phyloP scores from a whole-genome alignment of 352 stramenopile species.

The Globisporangium parvum region DNA sequence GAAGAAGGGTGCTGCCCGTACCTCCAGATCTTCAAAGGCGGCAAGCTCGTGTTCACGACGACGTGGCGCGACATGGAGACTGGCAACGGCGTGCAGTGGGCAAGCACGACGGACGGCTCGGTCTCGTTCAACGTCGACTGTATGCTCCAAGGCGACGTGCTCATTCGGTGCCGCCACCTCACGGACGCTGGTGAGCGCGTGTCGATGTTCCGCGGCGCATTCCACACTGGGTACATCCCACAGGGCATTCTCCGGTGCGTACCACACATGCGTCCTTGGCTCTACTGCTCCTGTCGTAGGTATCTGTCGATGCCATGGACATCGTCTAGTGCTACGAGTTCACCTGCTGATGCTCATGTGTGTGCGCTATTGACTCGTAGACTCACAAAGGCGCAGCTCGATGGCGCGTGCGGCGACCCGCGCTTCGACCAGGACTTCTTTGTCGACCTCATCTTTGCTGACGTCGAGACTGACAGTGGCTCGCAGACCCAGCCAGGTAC shows the following conservation, averaged over 20 bases:
- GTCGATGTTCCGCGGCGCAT: slow-evolving; percentile 97
- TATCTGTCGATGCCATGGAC: no score
- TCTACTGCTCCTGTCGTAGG: no score
- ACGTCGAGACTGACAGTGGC: slow-evolving; percentile 80
- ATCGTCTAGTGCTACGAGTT: no score
- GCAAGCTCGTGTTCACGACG: slow-evolving; percentile 94
- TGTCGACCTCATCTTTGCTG: slow-evolving; percentile 95
- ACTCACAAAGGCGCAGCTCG: slow-evolving; percentile 94
- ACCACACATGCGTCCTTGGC: no score
- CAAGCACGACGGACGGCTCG: slow-evolving; percentile 76
- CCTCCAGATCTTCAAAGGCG: slow-evolving; percentile 97
- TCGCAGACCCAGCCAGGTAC: slow-evolving; percentile 11
- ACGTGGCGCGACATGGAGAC: slow-evolving; percentile 86
- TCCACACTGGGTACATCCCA: slow-evolving; percentile 98
- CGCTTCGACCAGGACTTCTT: slow-evolving; percentile 96
- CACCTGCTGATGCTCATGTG: neutral
- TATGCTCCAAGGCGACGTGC: slow-evolving; percentile 95
- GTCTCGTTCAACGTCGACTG: slow-evolving; percentile 94
- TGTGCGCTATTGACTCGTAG: slow-evolving; percentile 18
- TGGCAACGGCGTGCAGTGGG: slow-evolving; percentile 89
- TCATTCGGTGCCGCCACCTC: slow-evolving; percentile 95
- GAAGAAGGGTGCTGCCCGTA: slow-evolving; percentile 95
- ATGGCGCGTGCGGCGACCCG: slow-evolving; percentile 92
- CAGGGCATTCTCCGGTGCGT: slow-evolving; percentile 89
- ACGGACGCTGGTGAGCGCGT: slow-evolving; percentile 85